Percentiles rank a stretch among this genome's conserved stretches.
Conservation (phyloP, 345 rosid genomes). For the Mallotus nudiflorus region DNA sequence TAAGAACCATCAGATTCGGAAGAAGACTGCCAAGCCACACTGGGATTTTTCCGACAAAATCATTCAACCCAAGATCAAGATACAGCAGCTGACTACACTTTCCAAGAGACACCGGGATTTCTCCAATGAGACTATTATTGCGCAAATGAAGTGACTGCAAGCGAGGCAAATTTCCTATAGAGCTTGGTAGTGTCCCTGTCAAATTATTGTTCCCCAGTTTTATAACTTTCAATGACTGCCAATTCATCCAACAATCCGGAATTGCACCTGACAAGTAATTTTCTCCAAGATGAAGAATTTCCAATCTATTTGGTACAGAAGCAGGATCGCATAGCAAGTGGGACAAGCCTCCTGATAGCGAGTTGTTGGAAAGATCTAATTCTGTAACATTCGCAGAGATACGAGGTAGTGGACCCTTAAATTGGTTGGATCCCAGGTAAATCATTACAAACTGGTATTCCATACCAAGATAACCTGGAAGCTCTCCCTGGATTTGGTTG, state of each 20-base stretch:
- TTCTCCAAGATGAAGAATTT: slow-evolving; percentile 5
- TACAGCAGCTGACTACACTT: background rate
- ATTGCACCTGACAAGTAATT: slow-evolving; percentile 4
- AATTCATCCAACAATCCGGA: slow-evolving; percentile 9
- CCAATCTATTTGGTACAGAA: background rate
- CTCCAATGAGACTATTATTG: slow-evolving; percentile 1
- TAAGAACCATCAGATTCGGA: slow-evolving; percentile 4
- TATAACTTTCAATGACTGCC: slow-evolving; percentile 2
- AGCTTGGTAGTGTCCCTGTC: slow-evolving; percentile 5
- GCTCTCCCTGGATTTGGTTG: slow-evolving; percentile 4
- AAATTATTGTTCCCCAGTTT: background rate
- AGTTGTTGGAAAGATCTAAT: background rate
- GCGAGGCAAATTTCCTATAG: background rate
- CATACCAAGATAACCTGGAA: background rate
- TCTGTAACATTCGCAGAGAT: background rate
- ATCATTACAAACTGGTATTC: background rate
- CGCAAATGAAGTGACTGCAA: slow-evolving; percentile 3
- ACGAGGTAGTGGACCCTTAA: background rate
- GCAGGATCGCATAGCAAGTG: background rate
- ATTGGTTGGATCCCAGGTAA: slow-evolving; percentile 4
- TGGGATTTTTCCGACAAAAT: slow-evolving; percentile 2
- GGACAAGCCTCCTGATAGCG: background rate
- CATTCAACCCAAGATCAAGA: slow-evolving; percentile 3
- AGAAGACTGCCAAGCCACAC: background rate
- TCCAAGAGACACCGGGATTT: background rate